Evolutionary conservation across 2,329 filamentous ascomycete genomes (phyloP), one percentile per base, ranked within the genome.

Genomic region (Annulohypoxylon truncatum): DNA sequence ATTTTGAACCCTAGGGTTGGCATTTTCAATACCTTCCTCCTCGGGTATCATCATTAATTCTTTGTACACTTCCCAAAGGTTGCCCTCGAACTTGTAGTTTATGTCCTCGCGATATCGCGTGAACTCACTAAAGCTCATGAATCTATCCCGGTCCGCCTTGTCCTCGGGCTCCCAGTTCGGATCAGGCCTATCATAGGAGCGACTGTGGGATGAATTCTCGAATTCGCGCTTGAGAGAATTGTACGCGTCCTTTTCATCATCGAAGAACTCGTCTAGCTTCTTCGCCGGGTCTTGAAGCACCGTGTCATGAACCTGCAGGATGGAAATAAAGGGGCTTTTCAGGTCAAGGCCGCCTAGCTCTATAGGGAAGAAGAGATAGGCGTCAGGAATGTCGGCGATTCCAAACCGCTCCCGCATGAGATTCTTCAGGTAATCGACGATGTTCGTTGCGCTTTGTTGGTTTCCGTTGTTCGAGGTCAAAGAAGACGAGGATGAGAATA

Each of bases 341-440:
- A 85, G 71, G n/a, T 81, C 82, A 0, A 85, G 78, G 0, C 83
- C 83, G 10, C 83, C 82, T 7, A 84, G 74, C 44, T 80, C 77
- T 47, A 80, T 72, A 0, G 83, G 83, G 68, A 83, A 83, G 68
- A 82, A 83, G 47, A 84, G 77, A 55, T 80, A 84, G 4, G 82
- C 80, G 60, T 83, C 80, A 2, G 82, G 80, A 10, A 85, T 73
- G 22, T 82, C 67, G 0, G 67, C 65, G 28, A 82, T 78, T 2
- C 78, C 77, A 66, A 90, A 91, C 0, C 85, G 83, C 7, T 82
- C 73, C 3, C 78, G 71, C 9, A 91, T 84, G 5, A 81, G 78
- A 12, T 78, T 76, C 53, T 87, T 85, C 1, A 90, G 80, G 67
- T 88, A 83, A n/a, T 84, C 82, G 0, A 83, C 83, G 1, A 89